Base-by-base conservation (phyloP, 768 basidiomycete genomes). In the Mycena rebaudengoi region DNA sequence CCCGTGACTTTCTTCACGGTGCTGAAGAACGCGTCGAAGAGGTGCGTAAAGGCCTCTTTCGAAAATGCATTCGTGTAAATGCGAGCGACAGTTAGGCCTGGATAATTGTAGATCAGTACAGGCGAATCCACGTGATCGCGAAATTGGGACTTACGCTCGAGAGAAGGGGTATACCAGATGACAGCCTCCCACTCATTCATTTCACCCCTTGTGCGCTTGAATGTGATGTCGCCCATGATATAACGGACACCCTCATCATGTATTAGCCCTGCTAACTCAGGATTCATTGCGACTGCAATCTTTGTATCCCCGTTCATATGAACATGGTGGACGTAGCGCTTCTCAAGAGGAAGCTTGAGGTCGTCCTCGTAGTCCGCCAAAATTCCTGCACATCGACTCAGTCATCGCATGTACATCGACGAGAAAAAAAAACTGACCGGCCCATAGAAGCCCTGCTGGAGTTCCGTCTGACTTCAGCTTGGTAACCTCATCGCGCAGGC, bases 171-270 rank as follows among this genome's bases (percentile, higher is more conserved):
- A 28, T 56, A 56, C 62, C 62, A 64, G 7, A 57, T 44, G 4
- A 26, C 37, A 4, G 35, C 54, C 46, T 64, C 62, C 55, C 55
- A 64, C 28, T 64, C 55, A 16, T 64, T 51, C 20, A 64, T 29
- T 16, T 64, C 55, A 0, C 48, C 62, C 11, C 35, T 48, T 1
- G 32, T 37, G 2, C 41, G 46, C 49, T 49, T 49, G 21, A 60
- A 60, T 3, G 58, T 50, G 48, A 60, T 50, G 18, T 60, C 58
- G 4, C 58, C 35, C 16, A 26, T 40, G 12, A 50, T 4, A 43
- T 10, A 60, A 10, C 37, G 20, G 23, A 60, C 48, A 2, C 48
- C 58, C 13, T 18, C 14, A 12, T 50, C 55, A 13, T 58, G 62
- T 6, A 64, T 13, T 10, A 58, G 48, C 5, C 35, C 50, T 2